Conservation (phyloP, 495 filamentous ascomycete species). For the Aspergillus sclerotioniger region DNA sequence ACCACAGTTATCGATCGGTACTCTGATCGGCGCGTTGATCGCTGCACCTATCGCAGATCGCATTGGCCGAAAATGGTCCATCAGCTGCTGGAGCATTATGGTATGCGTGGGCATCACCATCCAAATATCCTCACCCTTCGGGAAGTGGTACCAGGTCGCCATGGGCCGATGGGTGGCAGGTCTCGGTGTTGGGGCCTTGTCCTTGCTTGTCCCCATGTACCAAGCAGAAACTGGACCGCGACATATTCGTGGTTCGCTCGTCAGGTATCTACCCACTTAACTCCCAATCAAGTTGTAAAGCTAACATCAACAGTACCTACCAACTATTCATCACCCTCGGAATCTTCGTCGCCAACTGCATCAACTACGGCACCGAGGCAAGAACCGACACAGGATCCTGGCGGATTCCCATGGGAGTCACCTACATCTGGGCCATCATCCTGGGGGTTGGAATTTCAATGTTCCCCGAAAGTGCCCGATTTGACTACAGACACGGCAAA, state of each 20-base stretch:
- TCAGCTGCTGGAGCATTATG: constrained; percentile 54
- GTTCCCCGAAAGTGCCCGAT: constrained; percentile 72
- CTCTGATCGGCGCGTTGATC: constrained; percentile 62
- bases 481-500: constrained; percentile 61
- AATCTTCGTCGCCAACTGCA: constrained; percentile 74
- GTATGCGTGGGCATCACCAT: constrained; percentile 62
- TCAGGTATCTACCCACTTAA: constrained; percentile 39
- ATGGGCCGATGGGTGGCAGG: constrained; percentile 58
- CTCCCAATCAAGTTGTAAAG: too few species aligned
- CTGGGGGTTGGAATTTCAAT: constrained; percentile 65
- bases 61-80: constrained; percentile 51
- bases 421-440: constrained; percentile 68
- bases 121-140: constrained; percentile 55
- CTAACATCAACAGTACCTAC: constrained; percentile 47
- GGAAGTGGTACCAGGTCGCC: constrained; percentile 52
- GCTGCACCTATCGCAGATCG: constrained; percentile 54
- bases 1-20: constrained; percentile 57
- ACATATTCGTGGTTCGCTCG: constrained; percentile 62
- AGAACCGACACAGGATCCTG: constrained; percentile 52
- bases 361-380: constrained; percentile 71
- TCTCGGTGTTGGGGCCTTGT: constrained; percentile 64
- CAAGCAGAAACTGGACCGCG: constrained; percentile 64
- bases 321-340: constrained; percentile 86
- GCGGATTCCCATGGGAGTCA: constrained; percentile 77
- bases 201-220: constrained; percentile 69